A percentile compares a stretch with the other conserved stretches of the same genome.
Evolutionary conservation across 2,329 filamentous ascomycete genomes (phyloP).

Genomic region (Zymoseptoria brevis): DNA sequence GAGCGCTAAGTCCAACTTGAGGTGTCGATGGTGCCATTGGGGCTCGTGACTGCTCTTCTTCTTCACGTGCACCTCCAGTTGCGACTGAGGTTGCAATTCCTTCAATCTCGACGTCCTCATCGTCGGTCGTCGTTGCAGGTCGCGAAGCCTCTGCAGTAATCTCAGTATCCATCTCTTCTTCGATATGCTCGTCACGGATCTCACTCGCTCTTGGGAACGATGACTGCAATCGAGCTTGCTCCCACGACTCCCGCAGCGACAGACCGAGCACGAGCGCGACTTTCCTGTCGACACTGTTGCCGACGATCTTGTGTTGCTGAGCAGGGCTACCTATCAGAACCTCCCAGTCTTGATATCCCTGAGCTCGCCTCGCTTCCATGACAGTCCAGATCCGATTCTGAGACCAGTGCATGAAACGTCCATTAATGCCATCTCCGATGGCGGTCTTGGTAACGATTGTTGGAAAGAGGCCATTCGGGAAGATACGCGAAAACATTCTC

Average conservation of each 20-base stretch:
- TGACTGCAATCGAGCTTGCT: constrained; percentile 1
- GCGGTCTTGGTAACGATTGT: constrained; percentile 53
- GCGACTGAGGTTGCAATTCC: neutral
- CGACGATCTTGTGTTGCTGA: constrained; percentile 59
- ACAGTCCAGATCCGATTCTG: constrained; percentile 55
- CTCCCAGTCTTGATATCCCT: constrained; percentile 63
- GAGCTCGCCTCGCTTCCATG: constrained; percentile 59
- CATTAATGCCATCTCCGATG: constrained; percentile 49
- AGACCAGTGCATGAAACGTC: constrained; percentile 56
- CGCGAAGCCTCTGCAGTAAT: neutral
- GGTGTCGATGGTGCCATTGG: neutral
- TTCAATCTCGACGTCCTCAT: neutral
- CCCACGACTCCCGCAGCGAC: constrained; percentile 52
- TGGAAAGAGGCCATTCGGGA: constrained; percentile 47
- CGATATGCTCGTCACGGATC: neutral
- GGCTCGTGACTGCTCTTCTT: neutral
- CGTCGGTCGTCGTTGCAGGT: neutral
- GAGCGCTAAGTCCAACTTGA: neutral
- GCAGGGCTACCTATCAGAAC: constrained; percentile 52
- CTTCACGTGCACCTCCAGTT: neutral
- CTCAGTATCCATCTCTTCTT: neutral
- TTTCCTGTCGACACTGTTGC: constrained; percentile 67
- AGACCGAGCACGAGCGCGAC: constrained; percentile 61
- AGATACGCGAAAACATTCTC: constrained; percentile 45
- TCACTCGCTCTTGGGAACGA: neutral